Evolutionary conservation across 805 yeast genomes (phyloP).

Genomic region (Cyberlindnera euphorbiae): DNA sequence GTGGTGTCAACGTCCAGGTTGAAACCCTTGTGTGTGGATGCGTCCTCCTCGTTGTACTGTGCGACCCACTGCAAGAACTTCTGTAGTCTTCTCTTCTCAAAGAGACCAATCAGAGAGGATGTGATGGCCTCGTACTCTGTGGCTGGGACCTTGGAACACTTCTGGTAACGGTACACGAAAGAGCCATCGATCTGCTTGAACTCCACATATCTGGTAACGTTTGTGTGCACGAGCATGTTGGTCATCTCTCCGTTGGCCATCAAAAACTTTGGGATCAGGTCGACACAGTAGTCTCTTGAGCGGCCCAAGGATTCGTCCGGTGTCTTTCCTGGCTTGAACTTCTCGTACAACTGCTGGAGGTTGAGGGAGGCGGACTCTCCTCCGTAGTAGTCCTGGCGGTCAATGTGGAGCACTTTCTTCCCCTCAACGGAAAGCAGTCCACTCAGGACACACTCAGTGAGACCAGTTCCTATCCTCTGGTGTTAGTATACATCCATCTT

Average conservation of each 20-base stretch:
- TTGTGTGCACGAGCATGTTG: constrained; percentile 90
- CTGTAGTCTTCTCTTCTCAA: constrained; percentile 94
- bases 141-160: constrained; percentile 92
- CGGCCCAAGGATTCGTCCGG: constrained; percentile 75
- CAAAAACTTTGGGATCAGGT: constrained; percentile 90
- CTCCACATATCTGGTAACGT: constrained; percentile 92
- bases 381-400: constrained; percentile 94
- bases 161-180: constrained; percentile 79
- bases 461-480: constrained; percentile 18
- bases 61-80: constrained; percentile 85
- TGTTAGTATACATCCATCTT: constrained; percentile 5
- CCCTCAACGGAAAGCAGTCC: constrained; percentile 97
- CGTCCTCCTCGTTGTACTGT: constrained; percentile 71
- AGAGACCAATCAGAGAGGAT: constrained; percentile 90
- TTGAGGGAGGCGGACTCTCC: constrained; percentile 84
- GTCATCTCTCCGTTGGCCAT: constrained; percentile 98
- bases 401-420: constrained; percentile 93
- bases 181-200: constrained; percentile 96
- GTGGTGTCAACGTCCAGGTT: constrained; percentile 84
- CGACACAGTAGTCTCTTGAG: constrained; percentile 97
- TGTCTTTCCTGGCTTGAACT: constrained; percentile 74
- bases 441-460: constrained; percentile 92
- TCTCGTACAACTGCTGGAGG: constrained; percentile 65
- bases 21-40: constrained; percentile 78
- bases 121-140: constrained; percentile 87